These are phyloP conservation scores for Niebla homalea DNA, from an alignment of 495 filamentous ascomycete species.

Conservation along the genomic window DNA sequence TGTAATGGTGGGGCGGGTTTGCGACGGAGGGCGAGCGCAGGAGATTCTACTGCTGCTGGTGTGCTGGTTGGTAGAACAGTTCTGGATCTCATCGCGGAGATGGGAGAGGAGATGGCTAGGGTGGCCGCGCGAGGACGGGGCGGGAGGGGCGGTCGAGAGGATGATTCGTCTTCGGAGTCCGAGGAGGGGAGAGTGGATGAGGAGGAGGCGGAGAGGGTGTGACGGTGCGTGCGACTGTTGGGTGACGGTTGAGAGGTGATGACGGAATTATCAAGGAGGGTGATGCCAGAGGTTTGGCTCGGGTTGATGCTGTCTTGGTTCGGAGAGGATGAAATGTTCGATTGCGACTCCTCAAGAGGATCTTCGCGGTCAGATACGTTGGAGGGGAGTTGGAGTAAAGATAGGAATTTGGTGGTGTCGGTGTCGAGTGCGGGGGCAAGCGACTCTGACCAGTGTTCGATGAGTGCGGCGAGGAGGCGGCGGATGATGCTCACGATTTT, in stretches of 20 bases:
- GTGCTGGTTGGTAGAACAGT: background rate
- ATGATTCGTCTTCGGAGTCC: slow-evolving; percentile 6
- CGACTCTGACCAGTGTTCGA: slow-evolving; percentile 10
- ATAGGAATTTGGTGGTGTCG: slow-evolving; percentile 3
- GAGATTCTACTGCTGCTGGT: background rate
- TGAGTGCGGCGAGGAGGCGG: slow-evolving; percentile 17
- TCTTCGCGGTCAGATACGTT: slow-evolving; percentile 15
- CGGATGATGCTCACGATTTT: slow-evolving; percentile 21
- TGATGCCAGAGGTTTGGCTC: slow-evolving; percentile 12
- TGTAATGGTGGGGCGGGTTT: slow-evolving; percentile 14
- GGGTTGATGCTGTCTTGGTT: background rate
- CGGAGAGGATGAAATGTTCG: background rate
- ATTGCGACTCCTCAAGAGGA: slow-evolving; percentile 9
- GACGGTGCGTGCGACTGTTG: slow-evolving; percentile 1
- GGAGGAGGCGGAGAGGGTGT: background rate
- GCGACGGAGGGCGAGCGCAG: slow-evolving; percentile 2
- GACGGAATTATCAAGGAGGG: slow-evolving; percentile 14
- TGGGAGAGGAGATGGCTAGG: background rate
- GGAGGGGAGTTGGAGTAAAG: slow-evolving; percentile 13
- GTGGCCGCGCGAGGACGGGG: slow-evolving; percentile 7
- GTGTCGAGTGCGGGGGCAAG: slow-evolving; percentile 10
- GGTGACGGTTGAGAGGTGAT: background rate
- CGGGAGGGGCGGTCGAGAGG: slow-evolving; percentile 10
- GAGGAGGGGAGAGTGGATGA: too few species aligned
- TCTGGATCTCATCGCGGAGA: too few species aligned